Evolutionary conservation across 2,329 filamentous ascomycete genomes (phyloP).

Genomic region (Venturia effusa): DNA sequence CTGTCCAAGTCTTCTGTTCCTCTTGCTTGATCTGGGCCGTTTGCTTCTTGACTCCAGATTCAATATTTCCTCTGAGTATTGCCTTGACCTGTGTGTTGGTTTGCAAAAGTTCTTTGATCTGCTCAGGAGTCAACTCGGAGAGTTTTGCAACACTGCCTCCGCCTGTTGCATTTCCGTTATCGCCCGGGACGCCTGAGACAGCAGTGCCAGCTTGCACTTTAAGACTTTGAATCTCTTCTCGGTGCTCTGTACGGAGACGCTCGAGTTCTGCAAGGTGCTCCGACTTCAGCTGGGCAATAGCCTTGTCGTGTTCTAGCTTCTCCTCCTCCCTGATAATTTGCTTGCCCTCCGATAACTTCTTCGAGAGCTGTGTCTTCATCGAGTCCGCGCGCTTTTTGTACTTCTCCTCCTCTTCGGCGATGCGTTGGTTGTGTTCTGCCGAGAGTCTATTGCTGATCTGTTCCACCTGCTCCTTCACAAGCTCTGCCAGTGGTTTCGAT

Average conservation of each 20-base stretch:
- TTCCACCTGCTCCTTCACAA: conserved; percentile 35
- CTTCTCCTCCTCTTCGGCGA: conserved; percentile 53
- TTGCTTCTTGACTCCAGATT: conserved; percentile 32
- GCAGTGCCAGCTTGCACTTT: not conserved
- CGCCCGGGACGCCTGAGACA: not conserved
- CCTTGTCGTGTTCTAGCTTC: conserved; percentile 15
- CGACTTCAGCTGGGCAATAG: conserved; percentile 13
- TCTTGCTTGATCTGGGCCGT: conserved; percentile 22
- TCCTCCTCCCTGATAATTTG: conserved; percentile 16
- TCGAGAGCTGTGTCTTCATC: conserved; percentile 58
- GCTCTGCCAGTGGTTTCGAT: conserved; percentile 29
- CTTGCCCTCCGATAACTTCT: conserved; percentile 50
- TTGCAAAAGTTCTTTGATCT: conserved; percentile 39
- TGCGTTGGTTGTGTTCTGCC: conserved; percentile 31
- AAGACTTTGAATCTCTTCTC: conserved; percentile 2
- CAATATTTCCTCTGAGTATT: conserved; percentile 49
- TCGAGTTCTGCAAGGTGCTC: conserved; percentile 3
- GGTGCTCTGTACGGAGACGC: not conserved
- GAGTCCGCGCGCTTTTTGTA: conserved; percentile 56
- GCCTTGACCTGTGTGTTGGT: conserved; percentile 38
- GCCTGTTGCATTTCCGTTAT: conserved; percentile 9
- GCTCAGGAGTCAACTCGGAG: conserved; percentile 16
- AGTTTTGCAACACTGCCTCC: not conserved
- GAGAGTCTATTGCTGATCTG: conserved; percentile 27
- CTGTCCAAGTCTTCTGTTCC: conserved; percentile 17